phyloP scores from a whole-genome alignment of 176 grass and related monocot species.

The Musa schizocarpa region DNA sequence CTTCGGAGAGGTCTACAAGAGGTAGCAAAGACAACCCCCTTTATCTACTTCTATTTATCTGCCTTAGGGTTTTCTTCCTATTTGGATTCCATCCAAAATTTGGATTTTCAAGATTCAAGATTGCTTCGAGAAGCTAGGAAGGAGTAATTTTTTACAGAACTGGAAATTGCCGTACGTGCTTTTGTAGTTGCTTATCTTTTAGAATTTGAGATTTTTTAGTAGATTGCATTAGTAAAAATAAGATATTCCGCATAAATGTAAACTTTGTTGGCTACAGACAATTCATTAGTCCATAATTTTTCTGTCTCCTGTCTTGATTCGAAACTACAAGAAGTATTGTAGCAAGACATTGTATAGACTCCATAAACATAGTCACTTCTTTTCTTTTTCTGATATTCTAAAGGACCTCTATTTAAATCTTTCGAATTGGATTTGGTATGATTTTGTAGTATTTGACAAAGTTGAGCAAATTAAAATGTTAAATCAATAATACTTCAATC shows the following conservation, averaged over 20 bases:
- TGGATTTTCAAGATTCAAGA: not conserved
- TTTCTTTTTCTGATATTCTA: not conserved
- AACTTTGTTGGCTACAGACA: no score
- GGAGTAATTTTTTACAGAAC: not conserved
- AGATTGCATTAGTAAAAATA: no score
- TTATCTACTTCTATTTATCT: not conserved
- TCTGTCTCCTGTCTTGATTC: no score
- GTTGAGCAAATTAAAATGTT: not conserved
- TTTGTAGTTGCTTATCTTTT: not conserved
- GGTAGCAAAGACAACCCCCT: conserved; percentile 31
- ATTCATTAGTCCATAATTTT: no score
- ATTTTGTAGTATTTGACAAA: not conserved
- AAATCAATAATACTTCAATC: not conserved
- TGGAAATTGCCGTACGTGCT: not conserved
- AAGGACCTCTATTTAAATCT: not conserved
- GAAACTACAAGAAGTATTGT: no score
- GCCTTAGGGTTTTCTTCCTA: not conserved
- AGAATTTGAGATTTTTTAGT: not conserved
- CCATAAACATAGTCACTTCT: no score
- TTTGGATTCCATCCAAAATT: not conserved
- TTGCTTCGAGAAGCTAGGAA: not conserved
- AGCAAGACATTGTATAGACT: no score
- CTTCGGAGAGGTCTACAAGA: conserved; percentile 93
- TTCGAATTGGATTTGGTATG: conserved; percentile 4
- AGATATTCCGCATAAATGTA: no score